Percentiles rank a stretch among this genome's conserved stretches.
Evolutionary conservation across 495 filamentous ascomycete genomes (phyloP).

Genomic region (Immersiella caudata): DNA sequence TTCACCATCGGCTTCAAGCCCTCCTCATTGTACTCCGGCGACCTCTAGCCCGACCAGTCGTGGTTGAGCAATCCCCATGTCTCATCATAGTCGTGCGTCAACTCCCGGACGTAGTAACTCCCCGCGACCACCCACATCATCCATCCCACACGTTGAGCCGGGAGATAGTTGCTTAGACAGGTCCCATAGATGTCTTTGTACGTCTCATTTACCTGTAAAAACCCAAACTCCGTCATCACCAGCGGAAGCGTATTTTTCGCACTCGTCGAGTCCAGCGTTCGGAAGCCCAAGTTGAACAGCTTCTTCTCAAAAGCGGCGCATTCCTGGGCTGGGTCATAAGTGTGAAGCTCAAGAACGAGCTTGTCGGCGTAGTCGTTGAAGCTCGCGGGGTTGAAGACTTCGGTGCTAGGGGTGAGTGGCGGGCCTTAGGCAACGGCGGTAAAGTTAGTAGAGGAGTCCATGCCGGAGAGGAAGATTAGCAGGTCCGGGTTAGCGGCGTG

Average conservation of each 20-base stretch:
- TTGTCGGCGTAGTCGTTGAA: slow-evolving; percentile 49
- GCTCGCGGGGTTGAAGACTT: slow-evolving; percentile 46
- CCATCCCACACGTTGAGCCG: slow-evolving; percentile 54
- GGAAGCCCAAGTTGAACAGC: slow-evolving; percentile 50
- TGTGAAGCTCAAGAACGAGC: slow-evolving; percentile 59
- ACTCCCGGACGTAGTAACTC: slow-evolving; percentile 57
- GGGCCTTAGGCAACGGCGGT: slow-evolving; percentile 48
- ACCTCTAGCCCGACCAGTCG: slow-evolving; percentile 48
- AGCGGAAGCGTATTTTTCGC: slow-evolving; percentile 44
- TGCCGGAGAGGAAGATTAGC: slow-evolving; percentile 61
- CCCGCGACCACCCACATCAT: slow-evolving; percentile 59
- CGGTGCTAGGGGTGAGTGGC: slow-evolving; percentile 43
- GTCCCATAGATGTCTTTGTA: slow-evolving; percentile 48
- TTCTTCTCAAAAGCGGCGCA: slow-evolving; percentile 38
- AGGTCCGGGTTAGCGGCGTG: slow-evolving; percentile 53
- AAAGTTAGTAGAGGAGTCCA: slow-evolving; percentile 55
- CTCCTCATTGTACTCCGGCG: slow-evolving; percentile 35
- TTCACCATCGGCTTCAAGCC: slow-evolving; percentile 41
- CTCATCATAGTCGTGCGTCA: slow-evolving; percentile 52
- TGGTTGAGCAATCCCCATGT: slow-evolving; percentile 41
- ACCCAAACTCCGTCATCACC: slow-evolving; percentile 56
- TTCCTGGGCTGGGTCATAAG: slow-evolving; percentile 51
- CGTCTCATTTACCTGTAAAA: slow-evolving; percentile 40
- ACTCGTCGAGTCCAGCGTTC: slow-evolving; percentile 42
- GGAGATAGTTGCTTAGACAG: slow-evolving; percentile 52